These are phyloP conservation scores for Aspergillus hancockii DNA, from an alignment of 495 filamentous ascomycete species.

Conservation along the genomic window DNA sequence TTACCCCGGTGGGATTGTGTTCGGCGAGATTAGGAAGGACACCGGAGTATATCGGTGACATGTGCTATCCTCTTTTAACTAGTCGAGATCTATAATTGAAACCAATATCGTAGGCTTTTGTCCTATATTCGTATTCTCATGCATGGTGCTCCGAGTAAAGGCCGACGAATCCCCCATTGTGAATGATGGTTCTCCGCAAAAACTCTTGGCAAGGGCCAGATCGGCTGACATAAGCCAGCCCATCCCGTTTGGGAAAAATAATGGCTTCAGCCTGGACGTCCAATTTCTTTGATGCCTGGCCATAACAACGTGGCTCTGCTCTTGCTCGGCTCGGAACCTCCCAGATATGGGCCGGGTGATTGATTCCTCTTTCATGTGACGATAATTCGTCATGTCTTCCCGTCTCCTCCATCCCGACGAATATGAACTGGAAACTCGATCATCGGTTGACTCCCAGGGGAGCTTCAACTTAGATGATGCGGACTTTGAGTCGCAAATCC, in stretches of 20 bases:
- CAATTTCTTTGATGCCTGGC: background rate
- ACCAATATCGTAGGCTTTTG: background rate
- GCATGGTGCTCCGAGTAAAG: background rate
- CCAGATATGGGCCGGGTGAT: conserved; percentile 17
- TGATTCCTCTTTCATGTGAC: conserved; percentile 11
- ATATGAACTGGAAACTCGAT: conserved; percentile 47
- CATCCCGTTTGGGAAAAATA: background rate
- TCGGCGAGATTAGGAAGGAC: conserved; percentile 12
- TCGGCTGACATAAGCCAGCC: conserved; percentile 13
- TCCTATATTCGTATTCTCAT: background rate
- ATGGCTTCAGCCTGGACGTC: conserved; percentile 7
- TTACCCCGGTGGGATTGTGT: background rate
- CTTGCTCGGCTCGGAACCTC: background rate
- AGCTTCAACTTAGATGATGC: conserved; percentile 51
- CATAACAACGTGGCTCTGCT: background rate
- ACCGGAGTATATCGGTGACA: conserved; percentile 1
- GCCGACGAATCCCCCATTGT: background rate
- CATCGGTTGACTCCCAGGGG: conserved; percentile 47
- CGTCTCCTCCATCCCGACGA: conserved; percentile 47
- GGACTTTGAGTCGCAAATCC: conserved; percentile 50
- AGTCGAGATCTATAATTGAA: conserved; percentile 6
- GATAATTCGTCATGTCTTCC: conserved; percentile 37
- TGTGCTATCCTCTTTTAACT: background rate
- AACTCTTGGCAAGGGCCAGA: background rate
- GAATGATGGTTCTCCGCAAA: background rate